Evolutionary conservation across 2,329 filamentous ascomycete species (phyloP).

Genomic region (Colletotrichum sp.): DNA sequence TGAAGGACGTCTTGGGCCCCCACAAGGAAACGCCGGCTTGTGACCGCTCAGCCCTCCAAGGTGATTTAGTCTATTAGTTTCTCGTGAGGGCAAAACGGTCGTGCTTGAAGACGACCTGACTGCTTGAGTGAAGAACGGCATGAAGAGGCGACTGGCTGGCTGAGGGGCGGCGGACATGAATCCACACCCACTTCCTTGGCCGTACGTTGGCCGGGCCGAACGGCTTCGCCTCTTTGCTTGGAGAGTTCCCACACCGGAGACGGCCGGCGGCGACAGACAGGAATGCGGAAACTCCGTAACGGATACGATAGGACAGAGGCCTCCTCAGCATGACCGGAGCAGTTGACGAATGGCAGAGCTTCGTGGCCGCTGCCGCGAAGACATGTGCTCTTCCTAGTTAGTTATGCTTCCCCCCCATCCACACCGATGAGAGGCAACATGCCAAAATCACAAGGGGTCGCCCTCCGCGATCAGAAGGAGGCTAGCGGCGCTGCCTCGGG

Average conservation of each 20-base stretch:
- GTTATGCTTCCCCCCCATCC: background rate
- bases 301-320: constrained; percentile 10
- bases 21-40: background rate
- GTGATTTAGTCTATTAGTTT: background rate
- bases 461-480: background rate
- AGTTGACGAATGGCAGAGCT: background rate
- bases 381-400: background rate
- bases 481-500: constrained; percentile 1
- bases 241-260: background rate
- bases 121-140: background rate
- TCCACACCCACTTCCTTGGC: background rate
- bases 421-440: background rate
- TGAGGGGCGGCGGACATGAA: background rate
- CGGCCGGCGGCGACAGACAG: background rate
- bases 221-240: background rate
- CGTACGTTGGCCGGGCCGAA: constrained; percentile 6
- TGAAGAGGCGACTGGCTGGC: background rate
- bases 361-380: background rate
- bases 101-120: background rate
- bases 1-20: background rate
- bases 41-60: background rate
- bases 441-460: background rate
- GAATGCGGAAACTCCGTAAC: background rate
- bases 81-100: background rate
- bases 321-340: background rate